Evolutionary conservation across 805 yeast genomes (phyloP), one percentile per base, ranked within the genome.

Genomic region (Lipomyces anomalus): DNA sequence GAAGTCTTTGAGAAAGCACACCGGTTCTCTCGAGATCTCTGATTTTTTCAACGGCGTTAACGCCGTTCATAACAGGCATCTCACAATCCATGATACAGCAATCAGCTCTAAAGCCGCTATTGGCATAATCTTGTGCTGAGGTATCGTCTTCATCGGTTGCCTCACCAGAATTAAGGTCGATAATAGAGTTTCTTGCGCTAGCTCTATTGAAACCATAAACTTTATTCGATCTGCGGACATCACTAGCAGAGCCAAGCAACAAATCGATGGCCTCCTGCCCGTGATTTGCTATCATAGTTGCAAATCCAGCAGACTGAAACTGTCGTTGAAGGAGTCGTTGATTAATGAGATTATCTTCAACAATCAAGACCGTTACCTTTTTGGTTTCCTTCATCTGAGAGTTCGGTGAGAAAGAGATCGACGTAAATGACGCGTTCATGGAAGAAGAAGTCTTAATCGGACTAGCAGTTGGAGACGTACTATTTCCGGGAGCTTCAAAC

Each of bases 311-410:
- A 20, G 88, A 67, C 43, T 74, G 76, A 47, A 92, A 69, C 95
- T 92, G 89, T 45, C 97, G 70, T 58, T 76, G 80, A 59, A 89
- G 85, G 13, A 92, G 97, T 65, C 88, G 95, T 62, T 90, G 97
- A 61, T 92, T 92, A 6, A 92, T 96, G 55, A 75, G 68, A 59
- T 92, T 92, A 59, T 92, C 98, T 62, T 92, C 98, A 0, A 96
- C 97, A n/a, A 92, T 89, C 36, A 92, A 69, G 16, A 90, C 79
- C 43, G 29, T 72, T 66, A 36, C 57, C 46, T 16, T n/a, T n/a
- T n/a, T n/a, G n/a, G n/a, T n/a, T n/a, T n/a, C n/a, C n/a, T n/a
- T n/a, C n/a, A n/a, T n/a, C n/a, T n/a, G n/a, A n/a, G n/a, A n/a
- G n/a, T n/a, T n/a, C n/a, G n/a, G n/a, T n/a, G n/a, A n/a, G n/a